These are phyloP conservation scores for Saksenaea oblongispora DNA, from an alignment of 371 early-diverging fungal species.

Conservation along the genomic window DNA sequence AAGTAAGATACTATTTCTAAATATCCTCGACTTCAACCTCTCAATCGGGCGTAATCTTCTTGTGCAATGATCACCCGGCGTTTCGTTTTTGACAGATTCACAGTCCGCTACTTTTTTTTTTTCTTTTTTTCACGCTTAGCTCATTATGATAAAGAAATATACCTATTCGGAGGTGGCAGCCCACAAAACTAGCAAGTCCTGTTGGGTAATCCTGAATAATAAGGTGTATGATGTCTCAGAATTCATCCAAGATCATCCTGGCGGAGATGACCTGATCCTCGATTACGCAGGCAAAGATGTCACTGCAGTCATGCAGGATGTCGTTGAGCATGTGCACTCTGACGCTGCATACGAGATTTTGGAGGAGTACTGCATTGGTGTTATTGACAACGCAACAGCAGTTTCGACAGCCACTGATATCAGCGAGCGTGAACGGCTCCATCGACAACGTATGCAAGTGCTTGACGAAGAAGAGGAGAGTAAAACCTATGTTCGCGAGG, in stretches of 20 bases:
- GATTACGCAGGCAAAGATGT: slow-evolving; percentile 79
- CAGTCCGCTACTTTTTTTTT: background rate
- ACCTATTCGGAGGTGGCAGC: slow-evolving; percentile 65
- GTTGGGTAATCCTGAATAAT: slow-evolving; percentile 76
- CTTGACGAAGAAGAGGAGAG: slow-evolving; percentile 27
- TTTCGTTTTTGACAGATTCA: background rate
- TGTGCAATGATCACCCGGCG: too few species aligned
- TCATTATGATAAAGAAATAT: slow-evolving; percentile 17
- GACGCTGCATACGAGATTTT: slow-evolving; percentile 85
- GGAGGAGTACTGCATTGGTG: slow-evolving; percentile 79
- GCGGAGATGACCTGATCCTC: slow-evolving; percentile 76
- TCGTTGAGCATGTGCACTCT: slow-evolving; percentile 77
- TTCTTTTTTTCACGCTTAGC: background rate
- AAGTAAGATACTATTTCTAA: too few species aligned
- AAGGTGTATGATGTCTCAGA: slow-evolving; percentile 87
- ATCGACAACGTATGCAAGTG: slow-evolving; percentile 20
- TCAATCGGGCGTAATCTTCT: too few species aligned
- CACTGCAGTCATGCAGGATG: slow-evolving; percentile 74
- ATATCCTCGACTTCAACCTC: too few species aligned
- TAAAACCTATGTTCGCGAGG: slow-evolving; percentile 44
- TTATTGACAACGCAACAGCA: slow-evolving; percentile 25
- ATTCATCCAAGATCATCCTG: slow-evolving; percentile 83
- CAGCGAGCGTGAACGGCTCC: slow-evolving; percentile 18
- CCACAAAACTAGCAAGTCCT: slow-evolving; percentile 64
- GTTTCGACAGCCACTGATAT: background rate